Evolutionary conservation across 2,329 filamentous ascomycete species (phyloP), one percentile per base, ranked within the genome.

Genomic region (Macrophomina tecta): DNA sequence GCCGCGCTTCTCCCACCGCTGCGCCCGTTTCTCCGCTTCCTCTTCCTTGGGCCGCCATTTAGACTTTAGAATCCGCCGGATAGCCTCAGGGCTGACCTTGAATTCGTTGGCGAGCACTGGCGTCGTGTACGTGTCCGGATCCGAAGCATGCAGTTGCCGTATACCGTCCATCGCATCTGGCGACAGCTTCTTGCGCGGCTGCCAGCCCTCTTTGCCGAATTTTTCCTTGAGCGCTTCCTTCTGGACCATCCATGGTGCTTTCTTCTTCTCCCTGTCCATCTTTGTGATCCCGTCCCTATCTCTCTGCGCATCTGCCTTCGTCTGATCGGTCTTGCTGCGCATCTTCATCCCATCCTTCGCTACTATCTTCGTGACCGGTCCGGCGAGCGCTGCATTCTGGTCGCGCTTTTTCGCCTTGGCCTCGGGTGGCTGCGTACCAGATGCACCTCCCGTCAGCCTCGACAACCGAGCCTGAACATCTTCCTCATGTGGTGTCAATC

Each of bases 111-210:
- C 88, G 14, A 98, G 87, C 40, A 88, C 85, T 16, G 85, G 79
- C 0, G 91, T 96, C 4, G 90, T 91, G 81, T 93, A 97, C 67
- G 86, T 84, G 2, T 90, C 85, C 0, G 94, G 93, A 69, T 93
- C 90, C 72, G 93, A 89, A 32, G 85, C 82, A 77, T 97, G 88
- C 40, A 99, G 83, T 23, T 91, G 90, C 49, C 93, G 89, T 72
- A 99, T 97, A 49, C 93, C 94, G n/a, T 91, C 90, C 38, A 97
- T 83, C 0, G 94, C 93, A 78, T 98, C 94, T 0, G 95, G 95
- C 0, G 95, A 98, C 9, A 99, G 85, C 67, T 90, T 90, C 79
- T 97, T 97, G 58, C 87, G 86, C 36, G 95, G 94, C 34, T 85
- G 85, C 94, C 94, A 99, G 9, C 90, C 81, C 46, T 80, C 88